Base-by-base conservation (phyloP, 2,329 filamentous ascomycete species). In the Xylaria sp. region DNA sequence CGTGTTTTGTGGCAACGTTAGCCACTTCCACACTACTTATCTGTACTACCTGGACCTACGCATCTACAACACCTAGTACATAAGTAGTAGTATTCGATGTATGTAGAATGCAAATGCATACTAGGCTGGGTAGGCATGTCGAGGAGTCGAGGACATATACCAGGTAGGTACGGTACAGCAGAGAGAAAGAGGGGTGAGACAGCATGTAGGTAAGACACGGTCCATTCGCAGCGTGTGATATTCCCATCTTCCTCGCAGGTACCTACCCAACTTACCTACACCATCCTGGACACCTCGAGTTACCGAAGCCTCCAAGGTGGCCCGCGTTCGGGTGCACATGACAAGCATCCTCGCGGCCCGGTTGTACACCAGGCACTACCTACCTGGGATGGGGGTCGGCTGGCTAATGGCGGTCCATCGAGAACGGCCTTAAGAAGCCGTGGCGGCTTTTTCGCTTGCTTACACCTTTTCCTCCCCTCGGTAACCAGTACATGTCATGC, bases 271-370 rank as follows among this genome's bases (percentile, higher is more conserved):
- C n/a, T n/a, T n/a, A n/a, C n/a, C n/a, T n/a, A n/a, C n/a, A n/a
- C n/a, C n/a, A n/a, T n/a, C n/a, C n/a, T n/a, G n/a, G n/a, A 42
- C 53, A 59, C 36, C 59, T 50, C 47, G 62, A 62, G 61, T 57
- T 69, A 57, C 61, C 64, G 55, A 69, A 50, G n/a, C 42, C 50
- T 60, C 57, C 67, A 69, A 47, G 51, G 44, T 59, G 50, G 63
- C 56, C 67, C 60, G 64, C 51, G 36, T 53, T 55, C 56, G 60
- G 67, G 63, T 20, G 47, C 61, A 67, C 65, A 69, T 65, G 65
- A 69, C 61, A 59, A 63, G 67, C 67, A 59, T 63, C 22, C 53
- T 67, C 44, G 61, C 64, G 65, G 67, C 58, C 67, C 67, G 61
- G 65, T 45, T 67, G 58, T 57, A 58, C 51, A 39, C 51, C 27